Evolutionary conservation across 441 rosid genomes (phyloP).

Genomic region (Pelargonium cotyledonis): DNA sequence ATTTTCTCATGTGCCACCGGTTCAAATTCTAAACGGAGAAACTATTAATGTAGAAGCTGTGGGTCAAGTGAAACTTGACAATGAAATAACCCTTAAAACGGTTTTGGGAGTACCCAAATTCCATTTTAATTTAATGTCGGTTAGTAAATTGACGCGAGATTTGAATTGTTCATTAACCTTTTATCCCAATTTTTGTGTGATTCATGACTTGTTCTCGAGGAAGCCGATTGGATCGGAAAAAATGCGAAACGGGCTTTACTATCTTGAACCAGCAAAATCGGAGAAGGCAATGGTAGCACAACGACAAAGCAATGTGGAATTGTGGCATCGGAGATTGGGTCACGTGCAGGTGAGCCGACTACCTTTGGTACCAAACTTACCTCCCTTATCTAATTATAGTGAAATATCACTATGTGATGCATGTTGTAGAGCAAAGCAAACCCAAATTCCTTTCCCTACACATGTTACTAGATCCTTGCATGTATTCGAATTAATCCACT

Average conservation of each 20-base stretch:
- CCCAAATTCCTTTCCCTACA: not conserved
- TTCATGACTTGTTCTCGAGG: not conserved
- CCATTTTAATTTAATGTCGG: not conserved
- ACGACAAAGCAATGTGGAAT: not conserved
- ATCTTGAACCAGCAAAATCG: not conserved
- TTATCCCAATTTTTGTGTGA: not conserved
- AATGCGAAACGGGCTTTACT: not conserved
- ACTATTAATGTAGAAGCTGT: not conserved
- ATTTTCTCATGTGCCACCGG: not conserved
- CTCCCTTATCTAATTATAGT: not conserved
- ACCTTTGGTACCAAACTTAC: not conserved
- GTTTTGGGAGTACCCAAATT: not conserved
- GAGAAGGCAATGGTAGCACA: not conserved
- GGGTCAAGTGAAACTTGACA: not conserved
- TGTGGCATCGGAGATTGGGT: not conserved
- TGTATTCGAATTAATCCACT: not conserved
- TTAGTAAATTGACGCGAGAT: not conserved
- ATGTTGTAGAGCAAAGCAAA: not conserved
- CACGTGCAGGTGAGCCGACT: not conserved
- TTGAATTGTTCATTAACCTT: not conserved
- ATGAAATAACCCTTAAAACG: not conserved
- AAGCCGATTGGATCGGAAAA: not conserved
- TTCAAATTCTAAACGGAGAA: not conserved
- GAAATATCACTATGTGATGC: not conserved
- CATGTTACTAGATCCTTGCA: not conserved